Evolutionary conservation across 164 flowering plant genomes (phyloP), one percentile per base, ranked within the genome.

Genomic region (Taxillus chinensis): DNA sequence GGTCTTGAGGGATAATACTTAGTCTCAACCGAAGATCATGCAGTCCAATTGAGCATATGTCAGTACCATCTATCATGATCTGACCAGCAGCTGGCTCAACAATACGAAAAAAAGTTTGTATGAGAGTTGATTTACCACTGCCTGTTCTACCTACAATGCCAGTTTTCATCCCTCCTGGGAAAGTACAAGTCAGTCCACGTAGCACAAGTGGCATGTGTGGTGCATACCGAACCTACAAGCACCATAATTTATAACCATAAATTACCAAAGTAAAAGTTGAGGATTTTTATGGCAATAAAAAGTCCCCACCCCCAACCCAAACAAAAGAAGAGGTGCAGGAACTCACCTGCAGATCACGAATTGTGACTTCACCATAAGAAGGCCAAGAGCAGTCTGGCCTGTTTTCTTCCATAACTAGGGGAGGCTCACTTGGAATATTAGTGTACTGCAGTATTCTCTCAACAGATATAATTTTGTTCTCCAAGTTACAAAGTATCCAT

Each of bases 81-180:
- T 72, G 65, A 58, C 82, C 82, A 39, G 56, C 69, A n/a, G 69
- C 48, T 17, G 82, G 80, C 17, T 78, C 82, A 2, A 78, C 77
- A 38, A 75, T 67, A 40, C 82, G 75, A 60, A 78, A 78, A 40
- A 78, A 63, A 37, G 79, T 53, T 66, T 74, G 77, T 45, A 78
- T 74, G 10, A 78, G 77, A 39, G 82, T 78, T 55, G 79, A 73
- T 70, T 76, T 78, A 62, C 82, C 82, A 65, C 79, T 71, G 43
- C 82, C 79, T 41, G 82, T 76, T 60, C 82, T 75, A 54, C 82
- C 82, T 45, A 78, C 79, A 45, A 78, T 65, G 17, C 82, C 82
- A 15, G 72, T 69, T 64, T 74, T 78, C 66, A 41, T 55, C 42
- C 82, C 80, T 38, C 76, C 80, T 13, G 67, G 60, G 40, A 79